Evolutionary conservation across 2,329 filamentous ascomycete species (phyloP), one percentile per base, ranked within the genome.

Genomic region (Ceratocystis variospora): DNA sequence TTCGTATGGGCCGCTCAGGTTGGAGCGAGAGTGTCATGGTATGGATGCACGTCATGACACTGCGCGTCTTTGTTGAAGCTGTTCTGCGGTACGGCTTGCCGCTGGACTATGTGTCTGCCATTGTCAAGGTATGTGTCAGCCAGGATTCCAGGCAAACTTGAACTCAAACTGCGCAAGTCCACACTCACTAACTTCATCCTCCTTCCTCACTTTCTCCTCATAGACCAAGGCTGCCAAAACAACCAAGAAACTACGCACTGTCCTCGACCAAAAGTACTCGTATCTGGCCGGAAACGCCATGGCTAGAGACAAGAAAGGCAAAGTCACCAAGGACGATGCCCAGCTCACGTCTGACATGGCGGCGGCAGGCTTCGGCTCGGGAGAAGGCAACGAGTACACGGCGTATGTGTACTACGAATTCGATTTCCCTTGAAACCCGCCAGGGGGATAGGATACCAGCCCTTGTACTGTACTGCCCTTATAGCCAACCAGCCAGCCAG

Each of bases 371-470:
- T 75, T 87, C 62, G 81, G 80, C 28, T 82, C 83, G 53, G 85
- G 84, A 19, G 89, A 91, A 68, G 87, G 86, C 65, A 81, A 83
- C 71, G 91, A 96, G 75, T 99, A 97, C 79, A 94, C 90, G 68
- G 88, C 94, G 50, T 99, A 95, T 77, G 94, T 97, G 73, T 96
- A 92, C 79, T 99, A 97, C 77, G 90, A 96, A 74, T 89, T 97
- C 74, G 89, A 94, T 73, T 85, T 97, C 67, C 80, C 80, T 41
- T 79, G 25, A 41, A 41, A 12, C 37, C 10, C 37, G 3, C 37
- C 37, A 12, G 10, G 12, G 37, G 10, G 12, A 41, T 41, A 41
- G 37, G 22, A 53, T 25, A 15, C 7, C 8, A 22, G 12, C 7
- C 19, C 48, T 53, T 48, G 57, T 46, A 15, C 37, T 17, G 4